Base-by-base conservation (phyloP, 257 asterid species). In the Solanum peruvianum region DNA sequence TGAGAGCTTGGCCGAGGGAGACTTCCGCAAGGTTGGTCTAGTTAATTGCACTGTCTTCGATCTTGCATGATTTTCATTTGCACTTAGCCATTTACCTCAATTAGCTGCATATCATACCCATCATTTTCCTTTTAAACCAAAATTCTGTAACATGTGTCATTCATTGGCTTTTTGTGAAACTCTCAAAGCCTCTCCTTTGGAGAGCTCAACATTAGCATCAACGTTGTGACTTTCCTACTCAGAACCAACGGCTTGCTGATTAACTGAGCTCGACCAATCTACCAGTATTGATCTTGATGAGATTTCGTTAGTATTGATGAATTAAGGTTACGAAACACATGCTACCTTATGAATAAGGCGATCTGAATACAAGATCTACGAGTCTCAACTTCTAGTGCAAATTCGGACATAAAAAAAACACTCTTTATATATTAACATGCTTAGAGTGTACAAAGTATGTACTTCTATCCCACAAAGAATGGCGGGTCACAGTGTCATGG, bases 1-100 rank as follows among this genome's bases (percentile, higher is more conserved):
- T 11, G 89, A 91, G 29, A 89, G 88, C 67, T 86, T 91, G 60
- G 6, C 88, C 0, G 91, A 89, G 31, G 86, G 83, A 1, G 91
- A 91, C 87, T 15, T 16, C 7, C 88, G 91, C 29, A 89, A 88
- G 91, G 91, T 91, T 84, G 41, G 87, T 72, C 5, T 1, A 72
- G 29, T 20, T 72, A 11, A 6, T 72, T 72, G n/a, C 18, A 35
- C 49, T 37, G 49, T 72, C 31, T 72, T 72, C 8, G 29, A 72
- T 72, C 45, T 72, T n/a, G 44, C 0, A 1, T 72, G 42, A 37
- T 39, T n/a, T 37, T 72, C 81, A 72, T 72, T 21, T 72, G 10
- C 49, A 37, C 21, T 6, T 6, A 8, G 29, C 18, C 33, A 25
- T 25, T 64, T n/a, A 11, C 18, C 33, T 64, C n/a, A 18, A 52